Conservation (phyloP, 805 yeast species). For the Sugiyamaella valdiviana region DNA sequence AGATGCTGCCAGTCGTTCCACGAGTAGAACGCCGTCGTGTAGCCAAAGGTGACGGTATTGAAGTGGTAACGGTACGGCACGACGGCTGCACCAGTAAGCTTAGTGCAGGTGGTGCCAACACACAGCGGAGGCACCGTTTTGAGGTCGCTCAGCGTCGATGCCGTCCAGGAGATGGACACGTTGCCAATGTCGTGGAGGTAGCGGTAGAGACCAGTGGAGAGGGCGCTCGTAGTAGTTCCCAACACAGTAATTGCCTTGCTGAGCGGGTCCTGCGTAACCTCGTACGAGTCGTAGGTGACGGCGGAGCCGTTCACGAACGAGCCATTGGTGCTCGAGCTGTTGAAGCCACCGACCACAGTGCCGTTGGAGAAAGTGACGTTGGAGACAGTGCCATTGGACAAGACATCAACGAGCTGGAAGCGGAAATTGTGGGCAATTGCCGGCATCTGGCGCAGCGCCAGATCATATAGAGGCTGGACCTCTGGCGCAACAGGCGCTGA, state of each 20-base stretch:
- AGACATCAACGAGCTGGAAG: neutral
- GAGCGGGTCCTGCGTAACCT: slow-evolving; percentile 8
- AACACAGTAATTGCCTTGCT: slow-evolving; percentile 3
- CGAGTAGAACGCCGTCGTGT: slow-evolving; percentile 14
- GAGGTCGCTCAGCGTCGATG: slow-evolving; percentile 6
- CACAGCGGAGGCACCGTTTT: slow-evolving; percentile 6
- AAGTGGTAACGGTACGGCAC: slow-evolving; percentile 14
- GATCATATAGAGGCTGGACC: neutral
- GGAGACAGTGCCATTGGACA: neutral
- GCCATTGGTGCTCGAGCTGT: too few relatives aligned
- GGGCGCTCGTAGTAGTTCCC: slow-evolving; percentile 9
- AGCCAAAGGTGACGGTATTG: slow-evolving; percentile 17
- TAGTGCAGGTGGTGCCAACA: neutral
- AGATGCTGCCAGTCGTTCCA: slow-evolving; percentile 16
- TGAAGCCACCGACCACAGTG: too few relatives aligned
- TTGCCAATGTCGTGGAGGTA: slow-evolving; percentile 12
- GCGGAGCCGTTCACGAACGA: neutral
- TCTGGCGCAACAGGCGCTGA: neutral
- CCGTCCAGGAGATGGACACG: slow-evolving; percentile 12
- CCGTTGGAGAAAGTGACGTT: too few relatives aligned
- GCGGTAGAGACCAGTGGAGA: slow-evolving; percentile 9
- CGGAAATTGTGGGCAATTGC: neutral
- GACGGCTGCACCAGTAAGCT: slow-evolving; percentile 7
- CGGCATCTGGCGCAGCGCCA: neutral
- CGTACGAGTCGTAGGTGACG: slow-evolving; percentile 4